Percentiles rank a stretch among this genome's conserved stretches.
Conservation (phyloP, 2,329 filamentous ascomycete genomes). For the Sordariomycetes sp. region DNA sequence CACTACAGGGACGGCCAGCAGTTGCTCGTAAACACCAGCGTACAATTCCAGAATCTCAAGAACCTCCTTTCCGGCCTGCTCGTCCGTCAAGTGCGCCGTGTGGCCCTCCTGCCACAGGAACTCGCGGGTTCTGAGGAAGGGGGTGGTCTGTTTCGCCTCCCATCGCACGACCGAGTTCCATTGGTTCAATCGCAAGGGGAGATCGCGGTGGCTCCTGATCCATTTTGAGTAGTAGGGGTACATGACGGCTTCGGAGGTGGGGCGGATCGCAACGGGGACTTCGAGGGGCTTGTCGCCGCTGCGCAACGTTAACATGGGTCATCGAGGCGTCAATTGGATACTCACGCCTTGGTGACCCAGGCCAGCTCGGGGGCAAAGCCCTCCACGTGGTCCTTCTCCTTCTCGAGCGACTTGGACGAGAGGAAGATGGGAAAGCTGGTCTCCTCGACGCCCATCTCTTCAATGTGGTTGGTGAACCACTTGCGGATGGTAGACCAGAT, state of each 20-base stretch:
- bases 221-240: conserved; percentile 94
- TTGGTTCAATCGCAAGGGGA: conserved; percentile 90
- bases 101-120: conserved; percentile 99
- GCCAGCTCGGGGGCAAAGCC: conserved; percentile 93
- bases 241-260: conserved; percentile 73
- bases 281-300: conserved; percentile 91
- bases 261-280: conserved; percentile 60
- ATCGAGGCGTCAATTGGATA: conserved; percentile 9
- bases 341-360: conserved; percentile 77
- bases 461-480: conserved; percentile 68
- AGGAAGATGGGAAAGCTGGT: conserved; percentile 96
- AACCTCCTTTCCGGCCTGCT: conserved; percentile 76
- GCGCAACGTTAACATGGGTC: conserved; percentile 1
- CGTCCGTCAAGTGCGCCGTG: conserved; percentile 77
- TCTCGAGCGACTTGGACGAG: conserved; percentile 75
- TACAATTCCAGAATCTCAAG: conserved; percentile 90
- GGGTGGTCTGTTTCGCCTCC: conserved; percentile 91
- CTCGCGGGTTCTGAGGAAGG: conserved; percentile 84
- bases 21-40: conserved; percentile 82
- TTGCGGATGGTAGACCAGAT: conserved; percentile 58
- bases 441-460: conserved; percentile 87
- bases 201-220: conserved; percentile 92
- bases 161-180: conserved; percentile 92
- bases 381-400: conserved; percentile 94
- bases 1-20: conserved; percentile 90